Evolutionary conservation across 2,329 filamentous ascomycete genomes (phyloP).

Genomic region (Nemania bipapillata): DNA sequence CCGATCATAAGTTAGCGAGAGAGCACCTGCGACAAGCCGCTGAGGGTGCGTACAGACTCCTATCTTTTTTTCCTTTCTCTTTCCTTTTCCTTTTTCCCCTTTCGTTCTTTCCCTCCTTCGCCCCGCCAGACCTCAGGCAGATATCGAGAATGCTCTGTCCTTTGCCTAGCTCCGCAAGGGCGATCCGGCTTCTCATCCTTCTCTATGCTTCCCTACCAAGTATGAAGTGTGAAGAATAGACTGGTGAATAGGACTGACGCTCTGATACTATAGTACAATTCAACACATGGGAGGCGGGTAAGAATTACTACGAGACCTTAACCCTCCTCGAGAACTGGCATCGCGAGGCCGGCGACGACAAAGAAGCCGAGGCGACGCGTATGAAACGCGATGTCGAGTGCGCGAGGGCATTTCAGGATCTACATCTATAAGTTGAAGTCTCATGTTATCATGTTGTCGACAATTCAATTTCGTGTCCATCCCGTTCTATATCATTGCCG

Average conservation of each 20-base stretch:
- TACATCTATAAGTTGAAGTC: slow-evolving; percentile 15
- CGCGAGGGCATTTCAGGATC: slow-evolving; percentile 34
- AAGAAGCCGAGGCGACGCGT: slow-evolving; percentile 39
- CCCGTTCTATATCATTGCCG: background rate
- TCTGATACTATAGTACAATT: slow-evolving; percentile 33
- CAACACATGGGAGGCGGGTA: slow-evolving; percentile 43
- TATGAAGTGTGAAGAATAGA: background rate
- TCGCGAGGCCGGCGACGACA: slow-evolving; percentile 42
- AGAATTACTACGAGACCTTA: slow-evolving; percentile 48
- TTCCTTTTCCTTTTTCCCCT: background rate
- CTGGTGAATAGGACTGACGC: slow-evolving; percentile 12
- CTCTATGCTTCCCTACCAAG: background rate
- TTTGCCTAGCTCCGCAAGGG: background rate
- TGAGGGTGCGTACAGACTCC: slow-evolving; percentile 35
- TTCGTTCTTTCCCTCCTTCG: background rate
- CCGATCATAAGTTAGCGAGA: slow-evolving; percentile 43
- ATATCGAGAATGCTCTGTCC: background rate
- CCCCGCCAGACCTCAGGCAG: too few relatives aligned
- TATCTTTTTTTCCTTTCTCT: background rate
- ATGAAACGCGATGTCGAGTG: slow-evolving; percentile 43
- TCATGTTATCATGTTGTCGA: background rate
- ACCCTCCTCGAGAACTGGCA: slow-evolving; percentile 45
- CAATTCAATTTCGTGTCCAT: background rate
- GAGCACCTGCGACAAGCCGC: slow-evolving; percentile 41
- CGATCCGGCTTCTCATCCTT: background rate